Evolutionary conservation across 2,329 filamentous ascomycete genomes (phyloP).

Genomic region (Didymella pomorum): DNA sequence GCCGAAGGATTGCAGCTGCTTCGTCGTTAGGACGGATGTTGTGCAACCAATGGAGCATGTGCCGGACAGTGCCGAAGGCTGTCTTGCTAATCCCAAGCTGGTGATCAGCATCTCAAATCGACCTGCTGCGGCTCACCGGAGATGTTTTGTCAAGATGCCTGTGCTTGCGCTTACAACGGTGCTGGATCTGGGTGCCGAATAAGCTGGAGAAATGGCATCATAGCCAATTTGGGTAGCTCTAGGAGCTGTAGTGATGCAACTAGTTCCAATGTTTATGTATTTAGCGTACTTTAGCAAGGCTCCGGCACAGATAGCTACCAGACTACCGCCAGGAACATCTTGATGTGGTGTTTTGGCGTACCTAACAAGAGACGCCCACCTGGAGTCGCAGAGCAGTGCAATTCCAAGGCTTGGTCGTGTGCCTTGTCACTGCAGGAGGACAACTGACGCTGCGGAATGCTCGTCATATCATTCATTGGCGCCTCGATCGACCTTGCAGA

Average conservation of each 20-base stretch:
- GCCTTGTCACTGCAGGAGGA: constrained; percentile 6
- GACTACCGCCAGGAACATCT: constrained; percentile 6
- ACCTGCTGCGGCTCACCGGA: background rate
- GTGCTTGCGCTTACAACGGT: background rate
- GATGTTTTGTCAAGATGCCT: constrained; percentile 5
- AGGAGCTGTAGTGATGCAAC: constrained; percentile 4
- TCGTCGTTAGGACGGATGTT: constrained; percentile 3
- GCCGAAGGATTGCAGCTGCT: constrained; percentile 2
- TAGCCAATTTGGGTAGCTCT: background rate
- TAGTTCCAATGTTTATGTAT: constrained; percentile 7
- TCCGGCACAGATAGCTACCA: constrained; percentile 1
- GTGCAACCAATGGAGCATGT: constrained; percentile 16
- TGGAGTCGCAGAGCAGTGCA: background rate
- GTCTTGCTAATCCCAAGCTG: constrained; percentile 4
- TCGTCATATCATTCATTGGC: constrained; percentile 3
- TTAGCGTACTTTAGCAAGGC: constrained; percentile 8
- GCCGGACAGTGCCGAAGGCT: constrained; percentile 9
- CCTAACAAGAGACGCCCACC: constrained; percentile 1
- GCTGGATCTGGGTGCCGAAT: background rate
- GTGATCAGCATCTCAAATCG: constrained; percentile 4
- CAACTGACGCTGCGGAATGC: constrained; percentile 5
- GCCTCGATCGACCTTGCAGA: constrained; percentile 14
- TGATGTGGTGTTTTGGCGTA: constrained; percentile 15
- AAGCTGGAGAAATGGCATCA: constrained; percentile 15
- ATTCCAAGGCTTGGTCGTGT: background rate